Evolutionary conservation across 140 eudicot species (phyloP), one percentile per base, ranked within the genome.

Genomic region (Oenanthe javanica): DNA sequence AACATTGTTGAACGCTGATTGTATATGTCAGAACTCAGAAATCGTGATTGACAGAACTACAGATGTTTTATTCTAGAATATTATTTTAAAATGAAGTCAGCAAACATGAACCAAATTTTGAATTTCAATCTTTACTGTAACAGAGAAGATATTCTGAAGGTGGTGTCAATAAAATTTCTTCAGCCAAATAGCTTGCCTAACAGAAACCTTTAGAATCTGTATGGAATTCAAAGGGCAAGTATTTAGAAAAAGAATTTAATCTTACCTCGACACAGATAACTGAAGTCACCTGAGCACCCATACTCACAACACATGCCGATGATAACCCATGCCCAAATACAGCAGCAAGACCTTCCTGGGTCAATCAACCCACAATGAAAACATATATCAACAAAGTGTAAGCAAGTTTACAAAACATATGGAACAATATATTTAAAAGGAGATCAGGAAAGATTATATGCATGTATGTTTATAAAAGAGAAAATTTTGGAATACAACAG

Each of bases 321-420:
- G 99, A 90, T 75, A 95, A 85, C 14, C 97, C 99, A 84, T 92
- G 93, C 79, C 99, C 99, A 79, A 95, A 95, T 54, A 86, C 92
- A 69, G 99, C 97, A 83, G 99, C 99, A 84, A 95, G 95, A 79
- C 95, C 97, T 89, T 95, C 99, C 99, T 95, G 92, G 48, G 67
- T 48, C 71, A 80, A 76, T 40, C 80, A 42, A 25, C 48, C 71
- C 45, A 75, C n/a, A 21, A 71, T 42, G 81, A 72, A 40, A 18
- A 38, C 70, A 48, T 12, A 43, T n/a, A 80, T 38, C 23, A 72
- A 11, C 25, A 77, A 59, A 38, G 77, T 45, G 13, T 19, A 0
- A 13, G 71, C 1, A 27, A 42, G 51, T 13, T 25, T 31, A 64
- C 50, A 79, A 50, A 50, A 38, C 36, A 80, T 0, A 4, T 45